Conservation (phyloP, 108 stramenopile species). For the Skeletonema potamos region DNA sequence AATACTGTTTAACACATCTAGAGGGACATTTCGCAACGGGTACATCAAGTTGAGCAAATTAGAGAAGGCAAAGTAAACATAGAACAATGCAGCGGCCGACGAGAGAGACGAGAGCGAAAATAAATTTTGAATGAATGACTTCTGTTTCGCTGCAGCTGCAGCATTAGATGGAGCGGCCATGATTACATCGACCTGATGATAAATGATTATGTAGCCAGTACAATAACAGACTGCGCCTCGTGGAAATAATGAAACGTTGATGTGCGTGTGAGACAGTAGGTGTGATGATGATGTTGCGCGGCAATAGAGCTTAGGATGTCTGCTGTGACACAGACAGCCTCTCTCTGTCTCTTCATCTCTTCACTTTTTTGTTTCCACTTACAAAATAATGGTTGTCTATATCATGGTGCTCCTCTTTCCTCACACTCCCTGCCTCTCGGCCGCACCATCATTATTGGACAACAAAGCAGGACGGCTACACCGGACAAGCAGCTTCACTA, state of each 20-base stretch:
- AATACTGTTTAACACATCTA: constrained; percentile 21
- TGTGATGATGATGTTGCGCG: background rate
- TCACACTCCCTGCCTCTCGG: background rate
- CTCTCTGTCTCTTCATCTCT: too few relatives aligned
- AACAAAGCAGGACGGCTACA: background rate
- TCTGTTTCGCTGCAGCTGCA: constrained; percentile 11
- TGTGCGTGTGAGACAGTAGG: too few relatives aligned
- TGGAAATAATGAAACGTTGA: too few relatives aligned
- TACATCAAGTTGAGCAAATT: constrained; percentile 45
- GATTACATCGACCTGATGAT: too few relatives aligned
- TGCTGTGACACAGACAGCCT: too few relatives aligned
- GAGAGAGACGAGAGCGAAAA: constrained; percentile 46
- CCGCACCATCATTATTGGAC: background rate
- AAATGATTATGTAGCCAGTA: background rate
- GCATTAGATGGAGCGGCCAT: background rate
- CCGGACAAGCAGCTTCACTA: background rate
- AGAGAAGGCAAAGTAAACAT: constrained; percentile 40
- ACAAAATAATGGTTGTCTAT: background rate
- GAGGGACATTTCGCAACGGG: constrained; percentile 30
- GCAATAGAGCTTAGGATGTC: too few relatives aligned
- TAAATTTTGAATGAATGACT: constrained; percentile 26
- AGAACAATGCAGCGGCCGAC: constrained; percentile 23
- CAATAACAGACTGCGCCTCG: too few relatives aligned
- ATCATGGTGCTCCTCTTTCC: background rate
- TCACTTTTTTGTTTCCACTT: background rate